phyloP scores from a whole-genome alignment of 163 green algal species.

The Chlamydomonas reinhardtii region DNA sequence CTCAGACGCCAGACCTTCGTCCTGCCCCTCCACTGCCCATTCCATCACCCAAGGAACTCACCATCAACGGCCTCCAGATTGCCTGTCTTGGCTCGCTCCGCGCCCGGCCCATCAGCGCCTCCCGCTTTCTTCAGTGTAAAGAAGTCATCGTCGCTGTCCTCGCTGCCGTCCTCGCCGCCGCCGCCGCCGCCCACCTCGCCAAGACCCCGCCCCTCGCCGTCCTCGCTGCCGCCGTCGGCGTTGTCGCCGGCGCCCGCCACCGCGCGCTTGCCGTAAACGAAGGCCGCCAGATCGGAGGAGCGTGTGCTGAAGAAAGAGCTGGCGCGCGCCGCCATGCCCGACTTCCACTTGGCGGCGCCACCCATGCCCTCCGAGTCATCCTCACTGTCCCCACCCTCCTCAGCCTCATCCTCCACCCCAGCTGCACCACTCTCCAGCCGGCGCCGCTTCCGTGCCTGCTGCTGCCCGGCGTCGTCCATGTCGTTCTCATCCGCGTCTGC shows the following conservation, averaged over 20 bases:
- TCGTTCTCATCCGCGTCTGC: conserved; percentile 1
- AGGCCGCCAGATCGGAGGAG: conserved; percentile 72
- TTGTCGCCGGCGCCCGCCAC: conserved; percentile 30
- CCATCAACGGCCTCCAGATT: conserved; percentile 29
- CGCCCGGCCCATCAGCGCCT: conserved; percentile 2
- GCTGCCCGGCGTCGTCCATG: conserved; percentile 19
- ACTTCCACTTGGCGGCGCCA: conserved; percentile 69
- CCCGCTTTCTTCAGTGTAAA: conserved; percentile 64
- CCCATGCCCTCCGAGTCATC: conserved; percentile 61
- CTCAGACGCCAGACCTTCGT: too few species aligned
- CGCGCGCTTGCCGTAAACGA: conserved; percentile 74
- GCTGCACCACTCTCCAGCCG: not conserved
- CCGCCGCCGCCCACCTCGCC: conserved; percentile 3
- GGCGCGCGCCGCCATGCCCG: conserved; percentile 70
- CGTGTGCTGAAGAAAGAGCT: conserved; percentile 75
- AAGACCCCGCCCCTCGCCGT: not conserved
- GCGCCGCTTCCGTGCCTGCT: not conserved
- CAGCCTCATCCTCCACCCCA: not conserved
- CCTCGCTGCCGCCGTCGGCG: not conserved
- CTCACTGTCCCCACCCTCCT: conserved; percentile 5
- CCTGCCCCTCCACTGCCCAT: not conserved
- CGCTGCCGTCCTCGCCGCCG: conserved; percentile 35
- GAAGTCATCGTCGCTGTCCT: conserved; percentile 81
- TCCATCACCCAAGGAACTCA: not conserved
- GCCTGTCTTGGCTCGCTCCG: not conserved